Percentiles rank a stretch among this genome's conserved stretches.
Evolutionary conservation across 306 rosid genomes (phyloP).

Genomic region (Medicago arabica): DNA sequence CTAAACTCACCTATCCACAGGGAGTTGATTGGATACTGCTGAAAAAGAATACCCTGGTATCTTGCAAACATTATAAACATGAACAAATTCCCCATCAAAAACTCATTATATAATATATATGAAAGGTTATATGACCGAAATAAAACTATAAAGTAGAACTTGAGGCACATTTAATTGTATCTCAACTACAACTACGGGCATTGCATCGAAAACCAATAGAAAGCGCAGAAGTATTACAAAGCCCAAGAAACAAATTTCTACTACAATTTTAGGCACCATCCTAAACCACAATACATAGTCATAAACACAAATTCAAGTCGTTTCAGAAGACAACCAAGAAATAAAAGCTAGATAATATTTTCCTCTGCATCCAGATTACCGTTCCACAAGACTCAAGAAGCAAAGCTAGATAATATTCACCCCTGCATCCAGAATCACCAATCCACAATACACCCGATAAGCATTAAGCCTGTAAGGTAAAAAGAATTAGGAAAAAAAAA

Average conservation of each 20-base stretch:
- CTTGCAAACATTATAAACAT: no score
- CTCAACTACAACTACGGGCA: conserved; percentile 59
- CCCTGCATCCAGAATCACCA: conserved; percentile 93
- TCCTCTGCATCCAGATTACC: conserved; percentile 94
- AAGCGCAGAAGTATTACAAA: conserved; percentile 58
- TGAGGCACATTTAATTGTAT: conserved; percentile 46
- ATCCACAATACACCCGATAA: conserved; percentile 53
- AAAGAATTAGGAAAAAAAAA: not conserved
- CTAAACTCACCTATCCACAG: no score
- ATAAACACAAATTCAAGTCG: conserved; percentile 52
- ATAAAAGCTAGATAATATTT: conserved; percentile 50
- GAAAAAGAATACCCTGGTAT: no score
- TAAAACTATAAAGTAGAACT: conserved; percentile 38
- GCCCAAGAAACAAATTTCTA: conserved; percentile 61
- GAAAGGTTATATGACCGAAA: conserved; percentile 28
- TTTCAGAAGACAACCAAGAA: conserved; percentile 45
- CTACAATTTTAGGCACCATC: conserved; percentile 61
- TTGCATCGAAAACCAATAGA: conserved; percentile 54
- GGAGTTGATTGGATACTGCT: no score
- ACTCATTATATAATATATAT: not conserved
- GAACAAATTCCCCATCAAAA: no score
- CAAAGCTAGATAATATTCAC: conserved; percentile 79
- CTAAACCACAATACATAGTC: conserved; percentile 51
- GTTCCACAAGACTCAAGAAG: conserved; percentile 53
- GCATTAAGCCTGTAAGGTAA: conserved; percentile 65